Percentiles rank a stretch among this genome's conserved stretches.
Conservation (phyloP, 306 rosid genomes). For the Fagus crenata region DNA sequence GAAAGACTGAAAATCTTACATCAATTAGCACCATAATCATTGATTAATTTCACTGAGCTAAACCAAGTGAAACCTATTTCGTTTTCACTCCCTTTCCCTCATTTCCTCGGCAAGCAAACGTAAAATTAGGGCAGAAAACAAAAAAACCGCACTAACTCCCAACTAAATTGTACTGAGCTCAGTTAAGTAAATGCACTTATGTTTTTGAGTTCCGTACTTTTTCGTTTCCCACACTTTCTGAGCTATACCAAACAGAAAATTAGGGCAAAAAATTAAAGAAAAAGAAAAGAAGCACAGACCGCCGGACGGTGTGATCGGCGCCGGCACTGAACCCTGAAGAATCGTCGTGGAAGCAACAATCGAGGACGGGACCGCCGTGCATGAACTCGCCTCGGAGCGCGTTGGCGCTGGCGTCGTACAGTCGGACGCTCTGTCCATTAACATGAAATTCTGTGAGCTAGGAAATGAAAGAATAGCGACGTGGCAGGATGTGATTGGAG, state of each 20-base stretch:
- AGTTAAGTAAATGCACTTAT: too few relatives aligned
- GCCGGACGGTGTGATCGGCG: conserved; percentile 75
- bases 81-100: neutral
- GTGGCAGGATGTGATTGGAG: neutral
- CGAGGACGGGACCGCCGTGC: conserved; percentile 81
- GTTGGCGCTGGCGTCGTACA: conserved; percentile 85
- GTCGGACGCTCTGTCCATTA: conserved; percentile 59
- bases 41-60: neutral
- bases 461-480: neutral
- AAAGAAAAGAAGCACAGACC: conserved; percentile 37
- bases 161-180: neutral
- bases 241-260: neutral
- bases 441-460: too few relatives aligned
- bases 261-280: neutral
- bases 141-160: neutral
- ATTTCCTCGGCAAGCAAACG: neutral
- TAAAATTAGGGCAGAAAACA: neutral
- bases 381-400: conserved; percentile 79
- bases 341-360: conserved; percentile 95
- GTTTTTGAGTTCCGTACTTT: neutral
- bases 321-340: conserved; percentile 85
- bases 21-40: neutral
- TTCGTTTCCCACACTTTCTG: neutral
- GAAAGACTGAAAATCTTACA: neutral
- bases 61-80: neutral